phyloP scores from a whole-genome alignment of 805 yeast species.

The Pichia gijzeniarum region DNA sequence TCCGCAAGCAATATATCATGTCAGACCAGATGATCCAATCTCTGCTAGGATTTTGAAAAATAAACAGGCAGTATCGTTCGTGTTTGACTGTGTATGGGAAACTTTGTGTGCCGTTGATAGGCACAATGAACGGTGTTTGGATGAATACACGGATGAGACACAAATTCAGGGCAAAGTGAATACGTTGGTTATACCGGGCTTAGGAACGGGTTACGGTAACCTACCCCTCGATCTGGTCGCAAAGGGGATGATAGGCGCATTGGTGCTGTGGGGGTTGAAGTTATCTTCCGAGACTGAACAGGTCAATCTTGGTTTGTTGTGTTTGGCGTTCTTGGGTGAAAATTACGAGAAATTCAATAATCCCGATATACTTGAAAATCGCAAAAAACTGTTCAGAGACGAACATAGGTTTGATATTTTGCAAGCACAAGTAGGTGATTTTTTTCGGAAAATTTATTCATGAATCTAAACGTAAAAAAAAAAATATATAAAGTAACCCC shows the following conservation, averaged over 20 bases:
- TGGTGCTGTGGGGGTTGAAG: constrained; percentile 22
- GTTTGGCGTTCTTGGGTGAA: constrained; percentile 24
- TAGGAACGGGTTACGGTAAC: constrained; percentile 37
- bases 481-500: no score
- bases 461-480: no score
- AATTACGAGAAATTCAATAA: constrained; percentile 13
- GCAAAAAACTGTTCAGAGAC: background rate
- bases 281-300: background rate
- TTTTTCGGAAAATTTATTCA: background rate
- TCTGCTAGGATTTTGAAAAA: background rate
- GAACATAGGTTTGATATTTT: constrained; percentile 5
- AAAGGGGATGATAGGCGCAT: constrained; percentile 32
- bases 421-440: constrained; percentile 8
- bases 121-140: constrained; percentile 14
- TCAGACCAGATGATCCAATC: constrained; percentile 8
- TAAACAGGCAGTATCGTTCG: constrained; percentile 15
- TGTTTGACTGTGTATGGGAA: constrained; percentile 36
- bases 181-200: constrained; percentile 31
- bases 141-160: background rate
- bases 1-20: constrained; percentile 22
- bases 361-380: constrained; percentile 1
- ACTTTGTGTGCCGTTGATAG: constrained; percentile 23
- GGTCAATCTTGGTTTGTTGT: constrained; percentile 20
- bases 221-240: constrained; percentile 29
- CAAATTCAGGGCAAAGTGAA: constrained; percentile 14